Conservation (phyloP, 495 filamentous ascomycete genomes). For the Acidiella bohemica region DNA sequence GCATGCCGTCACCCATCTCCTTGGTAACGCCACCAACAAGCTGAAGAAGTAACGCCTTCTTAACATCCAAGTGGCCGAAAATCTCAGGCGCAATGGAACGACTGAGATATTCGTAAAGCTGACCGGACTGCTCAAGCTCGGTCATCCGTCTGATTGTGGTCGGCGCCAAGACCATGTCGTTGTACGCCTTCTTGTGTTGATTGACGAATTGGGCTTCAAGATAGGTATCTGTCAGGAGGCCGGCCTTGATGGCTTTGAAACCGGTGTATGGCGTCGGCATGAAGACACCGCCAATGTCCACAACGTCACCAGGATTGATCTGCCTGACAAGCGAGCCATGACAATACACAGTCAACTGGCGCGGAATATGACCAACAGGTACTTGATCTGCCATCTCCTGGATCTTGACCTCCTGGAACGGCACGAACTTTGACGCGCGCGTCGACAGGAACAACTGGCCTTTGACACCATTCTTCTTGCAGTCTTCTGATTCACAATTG, state of each 20-base stretch:
- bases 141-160: conserved; percentile 67
- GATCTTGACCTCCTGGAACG: conserved; percentile 97
- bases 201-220: conserved; percentile 84
- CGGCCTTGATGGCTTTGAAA: conserved; percentile 90
- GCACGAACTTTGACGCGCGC: conserved; percentile 86
- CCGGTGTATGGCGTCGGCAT: conserved; percentile 94
- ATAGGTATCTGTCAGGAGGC: conserved; percentile 91
- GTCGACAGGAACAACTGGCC: conserved; percentile 89
- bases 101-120: conserved; percentile 86
- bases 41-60: conserved; percentile 88
- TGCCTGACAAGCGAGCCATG: conserved; percentile 72
- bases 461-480: conserved; percentile 77
- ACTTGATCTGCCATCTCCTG: conserved; percentile 98
- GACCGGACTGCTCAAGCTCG: conserved; percentile 64
- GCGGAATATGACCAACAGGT: conserved; percentile 90
- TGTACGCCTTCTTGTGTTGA: conserved; percentile 96
- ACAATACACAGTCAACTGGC: conserved; percentile 77
- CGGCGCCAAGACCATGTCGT: conserved; percentile 67
- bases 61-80: conserved; percentile 90
- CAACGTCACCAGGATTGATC: conserved; percentile 84
- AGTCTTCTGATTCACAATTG: conserved; percentile 76
- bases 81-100: conserved; percentile 97
- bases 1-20: conserved; percentile 94
- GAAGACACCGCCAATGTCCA: conserved; percentile 90
- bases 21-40: conserved; percentile 95